These are phyloP conservation scores for Wallacemonas sp. DNA, from an alignment of 208 protist species.

Conservation along the genomic window DNA sequence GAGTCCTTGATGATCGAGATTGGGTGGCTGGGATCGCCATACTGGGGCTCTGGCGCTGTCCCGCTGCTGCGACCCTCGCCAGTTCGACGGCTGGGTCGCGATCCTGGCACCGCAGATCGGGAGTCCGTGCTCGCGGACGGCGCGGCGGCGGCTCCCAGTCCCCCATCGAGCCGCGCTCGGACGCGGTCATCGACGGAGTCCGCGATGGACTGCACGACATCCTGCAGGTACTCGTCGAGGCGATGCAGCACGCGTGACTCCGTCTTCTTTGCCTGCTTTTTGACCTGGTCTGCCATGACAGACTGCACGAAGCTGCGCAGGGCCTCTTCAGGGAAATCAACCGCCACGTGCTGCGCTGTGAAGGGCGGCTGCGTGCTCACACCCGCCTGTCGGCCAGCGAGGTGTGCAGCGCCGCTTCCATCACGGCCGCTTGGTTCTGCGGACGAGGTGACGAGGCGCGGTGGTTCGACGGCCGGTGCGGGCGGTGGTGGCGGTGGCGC, in stretches of 20 bases:
- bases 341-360: conserved; percentile 61
- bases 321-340: conserved; percentile 79
- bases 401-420: no score
- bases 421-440: neutral
- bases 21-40: conserved; percentile 5
- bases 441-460: neutral
- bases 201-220: conserved; percentile 52
- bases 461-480: neutral
- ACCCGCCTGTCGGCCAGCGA: no score
- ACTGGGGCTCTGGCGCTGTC: neutral
- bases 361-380: conserved; percentile 24
- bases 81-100: no score
- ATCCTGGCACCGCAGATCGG: no score
- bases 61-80: no score
- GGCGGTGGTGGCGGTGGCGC: conserved; percentile 17
- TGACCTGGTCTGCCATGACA: conserved; percentile 55
- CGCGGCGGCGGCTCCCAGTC: no score
- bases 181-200: conserved; percentile 60
- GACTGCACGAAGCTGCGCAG: conserved; percentile 72
- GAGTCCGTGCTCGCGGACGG: no score
- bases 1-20: conserved; percentile 24
- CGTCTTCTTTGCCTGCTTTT: conserved; percentile 54
- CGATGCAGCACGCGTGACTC: conserved; percentile 62
- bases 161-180: conserved; percentile 19
- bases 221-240: conserved; percentile 73